Base-by-base conservation (phyloP, 352 stramenopile genomes). In the Sclerospora graminicola region DNA sequence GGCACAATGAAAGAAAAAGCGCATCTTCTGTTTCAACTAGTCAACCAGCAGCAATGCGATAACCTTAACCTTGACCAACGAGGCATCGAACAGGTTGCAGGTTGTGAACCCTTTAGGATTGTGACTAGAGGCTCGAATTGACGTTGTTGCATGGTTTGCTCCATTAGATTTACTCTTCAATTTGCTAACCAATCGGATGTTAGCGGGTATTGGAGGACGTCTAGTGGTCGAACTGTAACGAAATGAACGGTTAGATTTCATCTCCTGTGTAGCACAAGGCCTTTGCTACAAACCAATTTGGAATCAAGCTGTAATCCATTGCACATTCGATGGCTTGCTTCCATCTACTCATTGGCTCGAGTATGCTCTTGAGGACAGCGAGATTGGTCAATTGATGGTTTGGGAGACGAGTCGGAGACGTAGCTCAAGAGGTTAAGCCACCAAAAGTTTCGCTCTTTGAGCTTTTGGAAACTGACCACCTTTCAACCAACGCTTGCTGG, bases 1-100 rank as follows among this genome's bases (percentile, higher is more conserved):
- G 76, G 72, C 4, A 52, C 36, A 5, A 24, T 21, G 14, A 57
- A 84, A 48, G 69, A 84, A 46, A 76, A 79, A 35, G 64, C 68
- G 13, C 52, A 49, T 23, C 34, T 88, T 8, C 41, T 84, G 10
- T 88, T 88, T 34, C 51, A 66, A 11, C 54, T 77, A 13, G 19
- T 46, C 27, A 65, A 78, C 26, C 40, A 54, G 0, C 39, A 52
- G 2, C 48, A 59, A 7, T 50, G 39, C 24, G 41, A 65, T 13
- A 50, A 54, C 18, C n/a, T n/a, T n/a, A n/a, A n/a, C n/a, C 43
- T 84, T 20, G 50, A 73, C 39, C 48, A 59, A 30, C 46, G 52
- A 40, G 66, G 42, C 11, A 60, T 76, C 31, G 27, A 67, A 39
- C 33, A 74, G 21, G 60, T 84, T 41, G 63, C 71, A 69, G 71